Conservation (phyloP, 345 rosid genomes). For the Cardiospermum halicacabum region DNA sequence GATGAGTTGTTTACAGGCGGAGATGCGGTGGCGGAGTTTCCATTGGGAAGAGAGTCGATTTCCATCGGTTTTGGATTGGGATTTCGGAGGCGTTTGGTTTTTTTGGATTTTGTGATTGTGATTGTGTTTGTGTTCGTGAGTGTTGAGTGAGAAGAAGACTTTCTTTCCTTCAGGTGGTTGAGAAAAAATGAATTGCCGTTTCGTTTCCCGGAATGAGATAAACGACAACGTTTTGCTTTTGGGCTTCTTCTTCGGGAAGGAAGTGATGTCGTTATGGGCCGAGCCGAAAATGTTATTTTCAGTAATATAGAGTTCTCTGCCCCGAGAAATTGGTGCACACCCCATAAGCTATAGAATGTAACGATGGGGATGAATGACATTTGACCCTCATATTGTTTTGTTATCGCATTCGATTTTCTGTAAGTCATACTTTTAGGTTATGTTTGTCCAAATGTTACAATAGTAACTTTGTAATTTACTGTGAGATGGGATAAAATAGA, state of each 20-base stretch:
- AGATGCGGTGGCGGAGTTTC: conserved; percentile 18
- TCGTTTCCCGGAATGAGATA: background rate
- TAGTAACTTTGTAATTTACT: no score
- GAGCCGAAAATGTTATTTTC: no score
- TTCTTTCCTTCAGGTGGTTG: background rate
- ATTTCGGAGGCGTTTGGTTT: background rate
- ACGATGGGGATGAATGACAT: no score
- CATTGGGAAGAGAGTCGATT: conserved; percentile 43
- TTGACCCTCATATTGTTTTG: no score
- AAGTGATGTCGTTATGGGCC: background rate
- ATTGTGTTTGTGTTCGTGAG: background rate
- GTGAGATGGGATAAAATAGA: no score
- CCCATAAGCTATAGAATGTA: no score
- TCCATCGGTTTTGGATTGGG: conserved; percentile 34
- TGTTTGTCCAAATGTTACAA: no score
- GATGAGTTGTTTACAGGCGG: conserved; percentile 20
- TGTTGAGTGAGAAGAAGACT: background rate
- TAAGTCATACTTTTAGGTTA: no score
- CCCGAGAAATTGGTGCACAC: no score
- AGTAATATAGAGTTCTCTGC: no score
- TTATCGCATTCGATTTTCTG: no score
- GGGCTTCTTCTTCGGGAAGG: background rate
- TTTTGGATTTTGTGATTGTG: background rate
- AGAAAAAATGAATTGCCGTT: background rate
- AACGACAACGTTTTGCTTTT: conserved; percentile 2